These are phyloP conservation scores for Rhodamnia rubescens DNA, from an alignment of 345 rosid species.

Conservation along the genomic window DNA sequence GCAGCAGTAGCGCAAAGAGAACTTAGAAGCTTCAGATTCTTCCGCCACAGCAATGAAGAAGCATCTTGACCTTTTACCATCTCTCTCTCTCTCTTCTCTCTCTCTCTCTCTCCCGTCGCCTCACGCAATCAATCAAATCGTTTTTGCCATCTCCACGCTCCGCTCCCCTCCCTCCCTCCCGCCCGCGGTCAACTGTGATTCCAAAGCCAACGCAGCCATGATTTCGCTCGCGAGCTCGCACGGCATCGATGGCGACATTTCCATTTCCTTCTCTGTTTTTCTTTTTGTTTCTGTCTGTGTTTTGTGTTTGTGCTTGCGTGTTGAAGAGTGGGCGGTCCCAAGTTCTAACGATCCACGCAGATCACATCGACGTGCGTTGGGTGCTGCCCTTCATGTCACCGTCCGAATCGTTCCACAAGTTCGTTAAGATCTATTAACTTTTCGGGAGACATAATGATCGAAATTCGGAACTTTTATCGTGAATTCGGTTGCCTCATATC, in stretches of 20 bases:
- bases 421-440: background rate
- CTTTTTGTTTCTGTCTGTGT: background rate
- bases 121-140: background rate
- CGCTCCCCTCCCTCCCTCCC: background rate
- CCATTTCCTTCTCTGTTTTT: background rate
- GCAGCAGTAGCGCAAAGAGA: background rate
- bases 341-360: background rate
- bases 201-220: background rate
- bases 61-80: background rate
- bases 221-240: background rate
- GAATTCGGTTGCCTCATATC: background rate
- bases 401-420: background rate
- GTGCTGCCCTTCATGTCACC: background rate
- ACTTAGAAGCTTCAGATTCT: background rate
- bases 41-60: background rate
- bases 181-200: background rate
- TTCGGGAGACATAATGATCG: background rate
- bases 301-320: background rate
- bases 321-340: background rate
- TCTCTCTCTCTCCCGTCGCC: no score
- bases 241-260: background rate
- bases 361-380: background rate
- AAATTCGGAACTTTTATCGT: background rate
- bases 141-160: background rate
- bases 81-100: no score